Conservation (phyloP, 2,329 filamentous ascomycete species). For the Botryosphaeria dothidea region DNA sequence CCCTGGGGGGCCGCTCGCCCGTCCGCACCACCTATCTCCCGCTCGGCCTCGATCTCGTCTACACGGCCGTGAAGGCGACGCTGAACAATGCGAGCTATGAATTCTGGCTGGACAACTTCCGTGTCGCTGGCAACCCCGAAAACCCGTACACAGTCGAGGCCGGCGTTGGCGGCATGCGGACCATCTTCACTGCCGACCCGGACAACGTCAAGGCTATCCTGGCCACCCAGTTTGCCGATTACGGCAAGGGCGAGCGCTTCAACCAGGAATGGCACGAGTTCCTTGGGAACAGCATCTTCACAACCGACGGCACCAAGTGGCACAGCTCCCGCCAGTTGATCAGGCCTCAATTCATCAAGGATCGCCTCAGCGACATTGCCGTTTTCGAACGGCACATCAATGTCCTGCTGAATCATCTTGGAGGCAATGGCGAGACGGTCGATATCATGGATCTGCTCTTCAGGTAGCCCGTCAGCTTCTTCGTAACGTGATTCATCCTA, state of each 20-base stretch:
- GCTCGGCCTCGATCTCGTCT: conserved; percentile 65
- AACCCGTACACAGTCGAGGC: conserved; percentile 62
- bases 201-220: conserved; percentile 91
- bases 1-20: conserved; percentile 50
- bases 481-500: background rate
- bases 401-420: conserved; percentile 68
- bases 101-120: conserved; percentile 61
- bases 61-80: conserved; percentile 55
- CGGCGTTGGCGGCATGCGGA: conserved; percentile 56
- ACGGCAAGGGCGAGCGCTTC: conserved; percentile 77
- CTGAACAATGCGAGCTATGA: conserved; percentile 59
- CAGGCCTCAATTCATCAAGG: conserved; percentile 81
- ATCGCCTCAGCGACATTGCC: conserved; percentile 78
- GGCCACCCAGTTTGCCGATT: conserved; percentile 84
- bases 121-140: conserved; percentile 35
- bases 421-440: conserved; percentile 50
- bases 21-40: conserved; percentile 40
- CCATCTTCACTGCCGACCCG: conserved; percentile 76
- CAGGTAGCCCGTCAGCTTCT: conserved; percentile 41
- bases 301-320: conserved; percentile 78
- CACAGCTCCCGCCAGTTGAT: conserved; percentile 79
- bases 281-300: conserved; percentile 68
- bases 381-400: conserved; percentile 79
- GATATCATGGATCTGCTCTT: conserved; percentile 79
- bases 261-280: conserved; percentile 75